phyloP scores from a whole-genome alignment of 1,139 yeast species.

The Suhomyces yuchorum region DNA sequence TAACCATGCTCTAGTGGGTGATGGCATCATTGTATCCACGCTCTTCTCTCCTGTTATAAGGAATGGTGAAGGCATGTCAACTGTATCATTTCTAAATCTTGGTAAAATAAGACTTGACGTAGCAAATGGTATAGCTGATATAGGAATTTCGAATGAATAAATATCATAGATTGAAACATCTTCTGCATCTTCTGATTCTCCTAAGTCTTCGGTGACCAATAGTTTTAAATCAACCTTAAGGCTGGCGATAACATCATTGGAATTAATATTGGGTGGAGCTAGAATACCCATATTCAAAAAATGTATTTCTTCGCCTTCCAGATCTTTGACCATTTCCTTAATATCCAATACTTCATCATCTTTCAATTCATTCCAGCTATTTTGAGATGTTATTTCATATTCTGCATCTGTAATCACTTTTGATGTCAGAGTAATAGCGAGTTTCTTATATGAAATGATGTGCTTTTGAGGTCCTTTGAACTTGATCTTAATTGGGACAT shows the following conservation, averaged over 20 bases:
- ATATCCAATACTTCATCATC: constrained; percentile 45
- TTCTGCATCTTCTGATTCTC: constrained; percentile 13
- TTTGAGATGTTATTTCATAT: constrained; percentile 26
- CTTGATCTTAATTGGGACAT: constrained; percentile 25
- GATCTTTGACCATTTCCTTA: constrained; percentile 16
- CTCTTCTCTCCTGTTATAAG: constrained; percentile 22
- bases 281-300: constrained; percentile 33
- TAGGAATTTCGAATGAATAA: constrained; percentile 29
- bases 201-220: constrained; percentile 25
- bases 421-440: constrained; percentile 26
- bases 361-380: constrained; percentile 41
- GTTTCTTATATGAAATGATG: constrained; percentile 23
- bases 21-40: constrained; percentile 37
- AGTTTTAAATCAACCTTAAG: constrained; percentile 30
- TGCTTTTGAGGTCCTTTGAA: constrained; percentile 21
- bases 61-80: constrained; percentile 50
- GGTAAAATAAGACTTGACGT: constrained; percentile 8
- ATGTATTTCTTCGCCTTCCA: constrained; percentile 15
- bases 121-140: constrained; percentile 41
- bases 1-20: constrained; percentile 51
- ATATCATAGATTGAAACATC: constrained; percentile 28
- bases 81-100: constrained; percentile 25
- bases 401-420: constrained; percentile 22
- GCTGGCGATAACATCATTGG: constrained; percentile 13
- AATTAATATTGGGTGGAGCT: constrained; percentile 18